These are phyloP conservation scores for Cornus controversa DNA, from an alignment of 148 eudicot species.

Conservation along the genomic window DNA sequence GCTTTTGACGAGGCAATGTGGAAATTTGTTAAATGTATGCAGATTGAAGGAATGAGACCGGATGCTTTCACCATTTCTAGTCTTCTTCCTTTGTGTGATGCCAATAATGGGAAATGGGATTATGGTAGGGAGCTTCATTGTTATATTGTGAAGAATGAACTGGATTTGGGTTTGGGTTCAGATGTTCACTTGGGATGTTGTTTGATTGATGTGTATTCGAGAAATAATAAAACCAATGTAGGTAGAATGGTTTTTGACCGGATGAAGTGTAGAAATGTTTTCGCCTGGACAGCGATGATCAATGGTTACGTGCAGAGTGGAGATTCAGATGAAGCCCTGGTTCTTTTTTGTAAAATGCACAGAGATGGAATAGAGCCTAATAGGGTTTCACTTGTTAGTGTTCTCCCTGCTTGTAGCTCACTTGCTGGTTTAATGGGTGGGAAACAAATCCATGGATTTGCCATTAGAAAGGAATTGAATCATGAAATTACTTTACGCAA, in stretches of 20 bases:
- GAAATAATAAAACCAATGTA: slow-evolving; percentile 22
- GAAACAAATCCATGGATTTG: slow-evolving; percentile 44
- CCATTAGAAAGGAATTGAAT: slow-evolving; percentile 26
- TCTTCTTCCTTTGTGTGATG: slow-evolving; percentile 36
- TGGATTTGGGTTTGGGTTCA: slow-evolving; percentile 18
- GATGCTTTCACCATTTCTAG: slow-evolving; percentile 40
- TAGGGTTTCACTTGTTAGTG: slow-evolving; percentile 39
- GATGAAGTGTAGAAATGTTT: slow-evolving; percentile 30
- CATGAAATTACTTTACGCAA: slow-evolving; percentile 32
- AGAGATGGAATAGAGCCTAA: slow-evolving; percentile 27
- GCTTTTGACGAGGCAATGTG: slow-evolving; percentile 3
- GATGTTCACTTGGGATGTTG: slow-evolving; percentile 41
- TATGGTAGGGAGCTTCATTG: slow-evolving; percentile 43
- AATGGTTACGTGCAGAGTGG: slow-evolving; percentile 43
- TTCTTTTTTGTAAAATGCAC: slow-evolving; percentile 39
- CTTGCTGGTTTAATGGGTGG: slow-evolving; percentile 33
- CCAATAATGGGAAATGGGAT: background rate
- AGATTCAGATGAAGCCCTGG: slow-evolving; percentile 36
- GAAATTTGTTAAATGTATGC: slow-evolving; percentile 30
- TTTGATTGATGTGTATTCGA: slow-evolving; percentile 51
- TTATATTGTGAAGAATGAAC: slow-evolving; percentile 29
- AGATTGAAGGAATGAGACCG: slow-evolving; percentile 24
- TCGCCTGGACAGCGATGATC: slow-evolving; percentile 47
- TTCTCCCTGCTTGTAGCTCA: slow-evolving; percentile 39
- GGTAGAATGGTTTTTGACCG: slow-evolving; percentile 35